Conservation (phyloP, 345 rosid species). For the Erodium maritimum region DNA sequence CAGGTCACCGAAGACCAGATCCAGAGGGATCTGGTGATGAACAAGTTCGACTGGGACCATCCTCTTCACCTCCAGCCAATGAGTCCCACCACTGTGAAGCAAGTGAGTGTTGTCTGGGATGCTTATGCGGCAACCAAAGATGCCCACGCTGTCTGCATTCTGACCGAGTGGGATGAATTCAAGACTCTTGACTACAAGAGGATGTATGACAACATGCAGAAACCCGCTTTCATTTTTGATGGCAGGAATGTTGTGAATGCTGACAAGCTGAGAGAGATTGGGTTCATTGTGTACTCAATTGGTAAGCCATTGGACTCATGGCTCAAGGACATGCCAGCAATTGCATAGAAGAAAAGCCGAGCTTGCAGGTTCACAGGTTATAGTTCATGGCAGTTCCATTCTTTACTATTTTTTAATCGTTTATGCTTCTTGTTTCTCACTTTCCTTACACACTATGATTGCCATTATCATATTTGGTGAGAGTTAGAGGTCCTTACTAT, state of each 20-base stretch:
- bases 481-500: no score
- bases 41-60: neutral
- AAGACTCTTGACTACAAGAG: conserved; percentile 8
- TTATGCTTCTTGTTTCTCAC: neutral
- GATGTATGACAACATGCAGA: conserved; percentile 14
- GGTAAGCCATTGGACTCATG: conserved; percentile 20
- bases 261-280: conserved; percentile 11
- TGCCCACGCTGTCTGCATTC: neutral
- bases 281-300: conserved; percentile 16
- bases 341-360: conserved; percentile 6
- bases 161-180: neutral
- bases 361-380: neutral
- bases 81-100: neutral
- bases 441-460: no score
- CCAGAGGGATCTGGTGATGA: neutral
- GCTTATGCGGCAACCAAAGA: neutral
- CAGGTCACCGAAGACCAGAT: neutral
- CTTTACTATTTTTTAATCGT: neutral
- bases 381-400: neutral
- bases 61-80: neutral
- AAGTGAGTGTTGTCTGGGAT: neutral
- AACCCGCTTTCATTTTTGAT: conserved; percentile 17
- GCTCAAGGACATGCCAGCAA: conserved; percentile 16
- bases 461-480: no score
- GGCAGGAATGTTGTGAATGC: conserved; percentile 14